Evolutionary conservation across 208 protist species (phyloP), one percentile per base, ranked within the genome.

Genomic region (Trypanosoma vivax): DNA sequence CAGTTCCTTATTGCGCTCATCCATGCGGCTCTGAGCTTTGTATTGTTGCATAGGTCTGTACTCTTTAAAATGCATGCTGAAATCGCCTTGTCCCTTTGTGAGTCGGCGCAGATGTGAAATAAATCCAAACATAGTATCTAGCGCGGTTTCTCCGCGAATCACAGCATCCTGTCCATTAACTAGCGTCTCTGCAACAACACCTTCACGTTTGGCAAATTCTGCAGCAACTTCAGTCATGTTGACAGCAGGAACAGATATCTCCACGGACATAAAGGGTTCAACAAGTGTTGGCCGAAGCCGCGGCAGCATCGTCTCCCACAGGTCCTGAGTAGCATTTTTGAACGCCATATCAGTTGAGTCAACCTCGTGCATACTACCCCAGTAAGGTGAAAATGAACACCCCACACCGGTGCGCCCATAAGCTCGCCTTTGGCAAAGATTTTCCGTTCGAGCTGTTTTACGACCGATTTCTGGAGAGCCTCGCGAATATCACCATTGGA

Each of bases 341-440:
- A 99, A 99, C 13, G 98, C 97, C 56, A 98, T 69, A 64, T 99
- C 98, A 60, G 81, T 97, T n/a, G 97, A 99, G 73, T 99, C 98
- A 37, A 99, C 98, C 61, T 95, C 82, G 74, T 99, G 98, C 79
- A 95, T 92, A 19, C 65, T 70, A 67, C 98, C 98, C 56, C 98
- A 97, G 78, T 87, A 19, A 99, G 83, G 53, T 96, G 83, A 51
- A 98, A 95, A 56, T 92, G 87, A 27, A 99, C 89, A 37, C 96
- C 96, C 87, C 91, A 96, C 25, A 98, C 88, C 23, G 94, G 96
- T 14, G 92, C 82, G n/a, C 83, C 89, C 56, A 96, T 96, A 23
- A 98, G 77, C 62, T 96, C 88, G 18, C 96, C 96, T 65, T 90
- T 94, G 1, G 85, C 59, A 59, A 96, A 90, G 29, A 96, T 93